Evolutionary conservation across 1,139 yeast species (phyloP), one percentile per base, ranked within the genome.

Genomic region (Saccharomyces uvarum): DNA sequence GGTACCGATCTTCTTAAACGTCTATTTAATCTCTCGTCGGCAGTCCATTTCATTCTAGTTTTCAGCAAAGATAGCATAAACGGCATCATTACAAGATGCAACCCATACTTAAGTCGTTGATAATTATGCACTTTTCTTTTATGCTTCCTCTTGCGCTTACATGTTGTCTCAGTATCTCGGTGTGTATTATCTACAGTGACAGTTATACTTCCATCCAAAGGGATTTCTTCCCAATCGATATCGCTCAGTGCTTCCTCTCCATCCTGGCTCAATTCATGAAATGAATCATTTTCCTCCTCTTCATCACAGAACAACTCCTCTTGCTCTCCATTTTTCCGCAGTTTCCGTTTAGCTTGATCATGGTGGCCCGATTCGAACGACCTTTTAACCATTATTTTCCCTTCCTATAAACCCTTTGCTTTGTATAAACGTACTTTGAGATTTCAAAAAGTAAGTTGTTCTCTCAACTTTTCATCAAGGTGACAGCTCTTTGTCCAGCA

Each of bases 171-270:
- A n/a, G 32, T 24, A 38, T 32, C 21, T 29, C 6, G 3, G 46
- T n/a, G 21, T 9, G 33, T 46, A 16, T 21, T 26, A 14, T 24
- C 32, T 26, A 48, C 13, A 24, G 55, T 24, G 33, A 56, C 48
- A 29, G 46, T 42, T 14, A 53, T 49, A 9, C 41, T 42, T 16
- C 51, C 52, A 47, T 55, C 53, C 24, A 64, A 53, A 11, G 62
- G 57, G 7, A 63, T 61, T 26, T 63, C 67, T 53, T 63, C 68
- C 68, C 68, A 64, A 29, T 61, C 61, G 7, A 53, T 46, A 16
- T 48, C 51, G 6, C 49, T 54, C 4, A 56, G 59, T 31, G 51
- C 50, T 13, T 47, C 50, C 14, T 16, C 38, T 9, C 41, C 48
- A 52, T 13, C 32, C 8, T 19, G 28, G 28, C 46, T 26, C 9